Conservation (phyloP, 1,139 yeast genomes). For the Saccharomyces uvarum region DNA sequence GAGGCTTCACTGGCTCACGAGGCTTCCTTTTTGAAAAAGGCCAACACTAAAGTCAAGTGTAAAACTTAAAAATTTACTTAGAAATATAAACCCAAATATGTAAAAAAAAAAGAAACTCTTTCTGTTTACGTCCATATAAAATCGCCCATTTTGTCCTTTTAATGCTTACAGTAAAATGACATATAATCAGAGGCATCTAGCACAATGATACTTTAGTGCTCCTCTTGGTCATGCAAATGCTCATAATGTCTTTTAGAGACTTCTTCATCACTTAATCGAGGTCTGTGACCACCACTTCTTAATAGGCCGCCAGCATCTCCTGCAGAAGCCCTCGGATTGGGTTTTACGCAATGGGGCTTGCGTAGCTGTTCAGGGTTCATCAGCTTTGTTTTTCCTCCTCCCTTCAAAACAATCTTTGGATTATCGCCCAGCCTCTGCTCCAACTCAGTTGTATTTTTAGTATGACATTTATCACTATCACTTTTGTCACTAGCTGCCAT, state of each 20-base stretch:
- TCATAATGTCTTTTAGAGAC: conserved; percentile 3
- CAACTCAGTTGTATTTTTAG: neutral
- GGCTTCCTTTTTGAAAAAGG: neutral
- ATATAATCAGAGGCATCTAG: neutral
- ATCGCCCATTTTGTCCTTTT: neutral
- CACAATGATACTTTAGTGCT: neutral
- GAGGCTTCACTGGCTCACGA: neutral
- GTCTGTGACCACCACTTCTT: conserved; percentile 17
- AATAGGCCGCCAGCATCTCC: conserved; percentile 9
- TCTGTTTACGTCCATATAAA: neutral
- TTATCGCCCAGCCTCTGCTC: neutral
- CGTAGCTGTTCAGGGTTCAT: conserved; percentile 15
- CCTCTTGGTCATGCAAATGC: neutral
- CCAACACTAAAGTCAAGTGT: neutral
- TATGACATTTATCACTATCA: neutral
- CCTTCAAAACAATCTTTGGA: conserved; percentile 12
- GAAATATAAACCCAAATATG: neutral
- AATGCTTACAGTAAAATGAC: neutral
- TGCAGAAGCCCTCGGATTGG: conserved; percentile 4
- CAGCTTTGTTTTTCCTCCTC: conserved; percentile 19
- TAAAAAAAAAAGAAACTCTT: neutral
- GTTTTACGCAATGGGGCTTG: conserved; percentile 21
- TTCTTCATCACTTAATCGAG: conserved; percentile 20
- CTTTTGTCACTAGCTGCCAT: neutral
- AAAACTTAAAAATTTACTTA: neutral